Base-by-base conservation (phyloP, 208 protist species). In the Spongospora subterranea region DNA sequence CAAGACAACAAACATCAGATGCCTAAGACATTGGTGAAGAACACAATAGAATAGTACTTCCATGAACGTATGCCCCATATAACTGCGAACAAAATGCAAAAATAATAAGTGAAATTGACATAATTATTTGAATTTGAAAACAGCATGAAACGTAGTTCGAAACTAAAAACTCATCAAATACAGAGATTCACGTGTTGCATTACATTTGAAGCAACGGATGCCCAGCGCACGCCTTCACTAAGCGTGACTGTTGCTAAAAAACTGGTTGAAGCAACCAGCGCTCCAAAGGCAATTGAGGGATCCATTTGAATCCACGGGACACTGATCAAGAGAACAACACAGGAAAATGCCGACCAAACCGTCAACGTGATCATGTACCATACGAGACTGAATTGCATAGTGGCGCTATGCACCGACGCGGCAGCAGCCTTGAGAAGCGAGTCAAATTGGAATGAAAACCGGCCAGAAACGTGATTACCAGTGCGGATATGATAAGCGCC, bases 211-310 rank as follows among this genome's bases (percentile, higher is more conserved):
- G 6, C 24, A 24, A 60, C 13, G 13, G 50, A 60, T 20, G 71
- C 71, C 71, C 71, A 82, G 71, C 6, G 17, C 13, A 82, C 71
- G n/a, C 71, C 6, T 20, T 35, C 17, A n/a, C 35, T 35, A 43
- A 82, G 17, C 13, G 6, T n/a, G 13, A 82, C 71, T 43, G 71
- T 82, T 20, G 35, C 11, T 82, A 82, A 35, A 43, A 82, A 82
- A 6, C 17, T n/a, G 13, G 71, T 39, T 43, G 71, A 82, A 20
- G 71, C 71, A 35, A 82, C 71, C n/a, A 82, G 71, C 6, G 71
- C 71, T 45, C 71, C 71, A 43, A 82, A 82, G 35, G 17, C 71
- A n/a, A 82, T 82, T n/a, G 71, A 82, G 17, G 71, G 71, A n/a
- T 82, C 71, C 17, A 82, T 82, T 35, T 35, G n/a, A 45, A 82